phyloP scores from a whole-genome alignment of 2,329 filamentous ascomycete genomes.

The Neodidymelliopsis sp. region DNA sequence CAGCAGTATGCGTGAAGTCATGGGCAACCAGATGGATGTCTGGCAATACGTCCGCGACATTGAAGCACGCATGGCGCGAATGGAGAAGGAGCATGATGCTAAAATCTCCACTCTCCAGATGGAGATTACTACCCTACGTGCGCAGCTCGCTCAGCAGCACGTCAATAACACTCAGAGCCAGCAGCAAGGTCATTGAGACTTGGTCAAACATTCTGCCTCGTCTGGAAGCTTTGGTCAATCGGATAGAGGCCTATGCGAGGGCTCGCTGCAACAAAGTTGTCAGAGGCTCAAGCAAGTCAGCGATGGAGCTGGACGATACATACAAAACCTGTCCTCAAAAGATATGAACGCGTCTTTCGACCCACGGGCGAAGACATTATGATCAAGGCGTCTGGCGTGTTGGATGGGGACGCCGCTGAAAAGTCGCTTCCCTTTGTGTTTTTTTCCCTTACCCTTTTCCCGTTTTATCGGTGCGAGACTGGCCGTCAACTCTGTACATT shows the following conservation, averaged over 20 bases:
- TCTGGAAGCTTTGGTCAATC: too few species aligned
- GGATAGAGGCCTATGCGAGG: not conserved
- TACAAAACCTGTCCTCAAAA: not conserved
- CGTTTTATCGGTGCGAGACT: constrained; percentile 1
- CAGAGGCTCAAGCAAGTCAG: not conserved
- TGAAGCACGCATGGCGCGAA: constrained; percentile 61
- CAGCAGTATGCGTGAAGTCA: constrained; percentile 72
- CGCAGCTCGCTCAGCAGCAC: constrained; percentile 47
- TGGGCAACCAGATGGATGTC: constrained; percentile 64
- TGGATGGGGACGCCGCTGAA: constrained; percentile 3
- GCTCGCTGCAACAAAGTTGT: not conserved
- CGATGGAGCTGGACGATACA: constrained; percentile 5
- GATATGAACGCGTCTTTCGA: constrained; percentile 9
- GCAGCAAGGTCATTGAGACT: constrained; percentile 22
- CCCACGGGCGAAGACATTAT: constrained; percentile 13
- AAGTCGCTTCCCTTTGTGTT: constrained; percentile 1
- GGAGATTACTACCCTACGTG: constrained; percentile 52
- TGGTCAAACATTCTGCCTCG: too few species aligned
- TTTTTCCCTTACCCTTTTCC: not conserved
- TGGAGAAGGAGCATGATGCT: constrained; percentile 58
- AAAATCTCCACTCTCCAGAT: constrained; percentile 54
- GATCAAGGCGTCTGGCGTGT: constrained; percentile 9
- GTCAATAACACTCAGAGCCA: constrained; percentile 34
- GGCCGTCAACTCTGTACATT: constrained; percentile 15
- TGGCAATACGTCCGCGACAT: constrained; percentile 77